phyloP scores from a whole-genome alignment of 1,284 basidiomycete species.

The Trametes versicolor region DNA sequence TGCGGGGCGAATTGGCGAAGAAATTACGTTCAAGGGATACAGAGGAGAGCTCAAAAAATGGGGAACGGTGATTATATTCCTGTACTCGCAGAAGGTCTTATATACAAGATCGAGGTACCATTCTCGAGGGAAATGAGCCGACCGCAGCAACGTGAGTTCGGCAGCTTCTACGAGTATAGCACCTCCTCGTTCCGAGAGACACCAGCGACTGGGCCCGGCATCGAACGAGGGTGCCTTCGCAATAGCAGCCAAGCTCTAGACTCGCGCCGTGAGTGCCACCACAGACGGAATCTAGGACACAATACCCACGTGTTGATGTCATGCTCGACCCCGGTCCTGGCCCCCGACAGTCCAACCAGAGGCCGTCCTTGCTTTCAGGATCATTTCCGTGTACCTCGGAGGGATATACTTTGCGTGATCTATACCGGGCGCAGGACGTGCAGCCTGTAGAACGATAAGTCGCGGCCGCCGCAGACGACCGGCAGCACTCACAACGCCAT shows the following conservation, averaged over 20 bases:
- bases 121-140: background rate
- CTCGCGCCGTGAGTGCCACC: slow-evolving; percentile 12
- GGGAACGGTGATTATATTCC: background rate
- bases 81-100: background rate
- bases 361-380: background rate
- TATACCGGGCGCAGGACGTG: background rate
- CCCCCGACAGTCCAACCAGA: slow-evolving; percentile 7
- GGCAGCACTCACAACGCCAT: background rate
- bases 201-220: slow-evolving; percentile 24
- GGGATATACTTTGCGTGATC: background rate
- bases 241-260: slow-evolving; percentile 20
- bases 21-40: background rate
- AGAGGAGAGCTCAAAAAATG: background rate
- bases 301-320: slow-evolving; percentile 32
- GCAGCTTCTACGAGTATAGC: slow-evolving; percentile 5
- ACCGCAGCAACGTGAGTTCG: slow-evolving; percentile 8
- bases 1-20: background rate
- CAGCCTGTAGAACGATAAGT: background rate
- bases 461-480: background rate
- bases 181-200: slow-evolving; percentile 15
- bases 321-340: slow-evolving; percentile 15
- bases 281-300: slow-evolving; percentile 17
- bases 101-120: slow-evolving; percentile 3
- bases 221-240: slow-evolving; percentile 28
- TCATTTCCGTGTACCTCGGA: background rate